These are phyloP conservation scores for Chytriomyces confervae DNA, from an alignment of 192 early-diverging fungal species.

Conservation along the genomic window DNA sequence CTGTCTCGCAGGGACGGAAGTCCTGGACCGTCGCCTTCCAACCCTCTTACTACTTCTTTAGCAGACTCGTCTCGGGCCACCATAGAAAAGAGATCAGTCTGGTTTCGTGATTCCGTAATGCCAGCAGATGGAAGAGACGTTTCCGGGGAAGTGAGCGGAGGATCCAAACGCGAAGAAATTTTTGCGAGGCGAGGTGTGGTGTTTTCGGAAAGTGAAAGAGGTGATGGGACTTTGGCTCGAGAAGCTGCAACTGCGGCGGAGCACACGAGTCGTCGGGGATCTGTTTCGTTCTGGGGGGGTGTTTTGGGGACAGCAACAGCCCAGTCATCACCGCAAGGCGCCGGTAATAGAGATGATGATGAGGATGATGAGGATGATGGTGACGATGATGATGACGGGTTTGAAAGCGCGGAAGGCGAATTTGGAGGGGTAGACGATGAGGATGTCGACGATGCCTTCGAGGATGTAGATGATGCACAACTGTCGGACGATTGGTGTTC, in stretches of 20 bases:
- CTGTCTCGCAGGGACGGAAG: too few relatives aligned
- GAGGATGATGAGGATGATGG: not conserved
- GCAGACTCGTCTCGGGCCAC: not conserved
- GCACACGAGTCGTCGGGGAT: not conserved
- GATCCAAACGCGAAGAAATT: constrained; percentile 11
- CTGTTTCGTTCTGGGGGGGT: not conserved
- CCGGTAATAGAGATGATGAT: not conserved
- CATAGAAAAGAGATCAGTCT: too few relatives aligned
- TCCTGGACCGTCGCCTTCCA: not conserved
- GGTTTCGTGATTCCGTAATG: too few relatives aligned
- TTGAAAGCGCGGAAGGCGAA: not conserved
- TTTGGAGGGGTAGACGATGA: constrained; percentile 9
- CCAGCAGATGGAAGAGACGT: too few relatives aligned
- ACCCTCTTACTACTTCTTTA: not conserved
- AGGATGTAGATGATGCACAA: not conserved
- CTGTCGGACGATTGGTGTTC: not conserved
- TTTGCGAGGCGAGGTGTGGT: constrained; percentile 1
- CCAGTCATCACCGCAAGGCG: not conserved
- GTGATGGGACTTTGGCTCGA: not conserved
- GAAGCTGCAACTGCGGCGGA: not conserved
- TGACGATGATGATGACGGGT: not conserved
- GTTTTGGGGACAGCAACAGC: not conserved
- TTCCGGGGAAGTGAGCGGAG: too few relatives aligned
- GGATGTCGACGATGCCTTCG: not conserved
- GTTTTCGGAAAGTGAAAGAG: not conserved